These are phyloP conservation scores for Gossypioides kirkii DNA, from an alignment of 345 rosid genomes.

Conservation along the genomic window DNA sequence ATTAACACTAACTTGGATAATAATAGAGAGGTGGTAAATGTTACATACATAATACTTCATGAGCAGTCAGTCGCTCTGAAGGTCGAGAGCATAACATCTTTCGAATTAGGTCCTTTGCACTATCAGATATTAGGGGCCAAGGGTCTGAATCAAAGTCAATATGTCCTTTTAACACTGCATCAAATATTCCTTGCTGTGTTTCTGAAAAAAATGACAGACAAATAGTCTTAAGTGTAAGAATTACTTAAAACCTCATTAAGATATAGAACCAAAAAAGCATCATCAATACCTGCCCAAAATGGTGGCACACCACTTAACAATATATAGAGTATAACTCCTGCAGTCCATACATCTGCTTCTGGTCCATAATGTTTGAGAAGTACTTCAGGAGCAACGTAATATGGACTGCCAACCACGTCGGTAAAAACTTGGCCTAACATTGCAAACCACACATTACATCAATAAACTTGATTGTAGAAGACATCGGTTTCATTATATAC, in stretches of 20 bases:
- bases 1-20: conserved; percentile 1
- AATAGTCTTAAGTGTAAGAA: conserved; percentile 14
- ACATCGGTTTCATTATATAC: neutral
- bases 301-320: conserved; percentile 98
- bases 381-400: conserved; percentile 96
- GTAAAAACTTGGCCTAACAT: conserved; percentile 77
- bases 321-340: conserved; percentile 91
- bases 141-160: conserved; percentile 96
- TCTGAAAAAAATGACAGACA: conserved; percentile 38
- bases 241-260: conserved; percentile 3
- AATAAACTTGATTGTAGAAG: neutral
- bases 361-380: conserved; percentile 86
- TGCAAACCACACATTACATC: conserved; percentile 17
- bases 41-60: conserved; percentile 90
- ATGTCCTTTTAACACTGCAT: conserved; percentile 90
- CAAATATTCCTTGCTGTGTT: conserved; percentile 98
- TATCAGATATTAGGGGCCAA: conserved; percentile 91
- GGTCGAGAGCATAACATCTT: conserved; percentile 84
- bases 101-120: conserved; percentile 81
- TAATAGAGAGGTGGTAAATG: conserved; percentile 29
- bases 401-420: conserved; percentile 98
- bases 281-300: conserved; percentile 90
- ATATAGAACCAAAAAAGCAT: conserved; percentile 1
- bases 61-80: conserved; percentile 84
- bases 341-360: conserved; percentile 98